Evolutionary conservation across 441 rosid species (phyloP).

Genomic region (Metrosideros polymorpha): DNA sequence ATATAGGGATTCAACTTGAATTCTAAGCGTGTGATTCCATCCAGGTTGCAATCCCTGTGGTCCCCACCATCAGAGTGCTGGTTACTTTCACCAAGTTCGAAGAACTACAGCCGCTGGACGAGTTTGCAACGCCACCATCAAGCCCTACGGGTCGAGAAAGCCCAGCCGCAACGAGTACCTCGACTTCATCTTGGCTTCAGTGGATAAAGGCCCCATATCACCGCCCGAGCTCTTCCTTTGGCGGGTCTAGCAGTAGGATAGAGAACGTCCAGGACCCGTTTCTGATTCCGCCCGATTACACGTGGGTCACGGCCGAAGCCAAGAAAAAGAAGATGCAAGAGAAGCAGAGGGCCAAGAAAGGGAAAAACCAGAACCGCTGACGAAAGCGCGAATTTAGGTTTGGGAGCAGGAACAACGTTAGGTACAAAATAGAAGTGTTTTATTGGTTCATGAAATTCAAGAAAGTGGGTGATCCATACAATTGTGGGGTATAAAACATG

Average conservation of each 20-base stretch:
- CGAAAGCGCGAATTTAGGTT: neutral
- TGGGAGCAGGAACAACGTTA: conserved; percentile 1
- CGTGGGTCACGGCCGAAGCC: conserved; percentile 87
- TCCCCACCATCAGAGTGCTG: conserved; percentile 90
- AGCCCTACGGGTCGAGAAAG: conserved; percentile 70
- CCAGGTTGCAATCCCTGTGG: conserved; percentile 97
- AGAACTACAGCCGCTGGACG: conserved; percentile 80
- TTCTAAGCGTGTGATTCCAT: neutral
- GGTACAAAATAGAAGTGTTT: conserved; percentile 19
- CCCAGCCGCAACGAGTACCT: conserved; percentile 35
- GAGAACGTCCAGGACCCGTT: conserved; percentile 79
- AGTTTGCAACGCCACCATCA: conserved; percentile 92
- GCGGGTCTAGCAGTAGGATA: conserved; percentile 38
- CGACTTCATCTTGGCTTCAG: conserved; percentile 91
- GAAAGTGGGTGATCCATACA: conserved; percentile 11
- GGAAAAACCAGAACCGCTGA: conserved; percentile 34
- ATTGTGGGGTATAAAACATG: conserved; percentile 28
- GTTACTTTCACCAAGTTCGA: conserved; percentile 93
- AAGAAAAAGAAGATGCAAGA: conserved; percentile 95
- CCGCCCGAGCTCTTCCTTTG: conserved; percentile 42
- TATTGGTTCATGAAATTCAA: conserved; percentile 12
- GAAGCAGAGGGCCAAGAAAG: conserved; percentile 78
- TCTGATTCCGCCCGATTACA: conserved; percentile 66
- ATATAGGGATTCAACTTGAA: neutral
- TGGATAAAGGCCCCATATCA: conserved; percentile 89